Base-by-base conservation (phyloP, 768 basidiomycete species). In the Sporobolomyces roseus region DNA sequence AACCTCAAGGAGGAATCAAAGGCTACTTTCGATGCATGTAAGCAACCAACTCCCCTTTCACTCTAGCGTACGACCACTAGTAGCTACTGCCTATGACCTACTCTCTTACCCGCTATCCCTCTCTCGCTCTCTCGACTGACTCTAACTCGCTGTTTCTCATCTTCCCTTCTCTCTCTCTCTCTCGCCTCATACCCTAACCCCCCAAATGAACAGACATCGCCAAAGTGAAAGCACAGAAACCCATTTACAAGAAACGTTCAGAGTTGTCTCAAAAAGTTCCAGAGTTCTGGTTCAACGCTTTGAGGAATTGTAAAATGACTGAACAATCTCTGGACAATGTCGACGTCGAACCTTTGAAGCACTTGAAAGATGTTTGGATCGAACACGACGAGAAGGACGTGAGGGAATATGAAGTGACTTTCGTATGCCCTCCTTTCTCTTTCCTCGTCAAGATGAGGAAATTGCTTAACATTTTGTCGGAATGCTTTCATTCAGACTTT, bases 271-370 rank as follows among this genome's bases (percentile, higher is more conserved):
- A 53, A 36, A 61, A 69, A 33, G 48, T 70, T n/a, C 61, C 64
- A 29, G 13, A 66, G 25, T 73, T 73, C 58, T 73, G 72, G 72
- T n/a, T 17, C 46, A 60, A 29, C 25, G 35, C 64, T 29, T 50
- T 73, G 25, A 19, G 33, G 2, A 66, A 73, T 50, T 64, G 65
- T 60, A 19, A 45, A 27, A 1, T n/a, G 35, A 46, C 59, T 12
- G 27, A 29, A 9, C 55, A 63, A 25, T 45, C 25, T 27, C 35
- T 73, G 43, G 72, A 69, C 58, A 48, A 62, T 16, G 68, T 58
- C 32, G 72, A 73, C 62, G 56, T 59, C 41, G 68, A 69, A 9
- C 64, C 65, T 7, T 38, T 73, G 50, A 60, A 66, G 61, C 63
- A 66, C 61, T 51, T 73, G 25, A 63, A 51, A 25, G 63, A 68